Percentiles rank a stretch among this genome's conserved stretches.
Conservation (phyloP, 176 grass and related monocot species). For the Lolium multiflorum region DNA sequence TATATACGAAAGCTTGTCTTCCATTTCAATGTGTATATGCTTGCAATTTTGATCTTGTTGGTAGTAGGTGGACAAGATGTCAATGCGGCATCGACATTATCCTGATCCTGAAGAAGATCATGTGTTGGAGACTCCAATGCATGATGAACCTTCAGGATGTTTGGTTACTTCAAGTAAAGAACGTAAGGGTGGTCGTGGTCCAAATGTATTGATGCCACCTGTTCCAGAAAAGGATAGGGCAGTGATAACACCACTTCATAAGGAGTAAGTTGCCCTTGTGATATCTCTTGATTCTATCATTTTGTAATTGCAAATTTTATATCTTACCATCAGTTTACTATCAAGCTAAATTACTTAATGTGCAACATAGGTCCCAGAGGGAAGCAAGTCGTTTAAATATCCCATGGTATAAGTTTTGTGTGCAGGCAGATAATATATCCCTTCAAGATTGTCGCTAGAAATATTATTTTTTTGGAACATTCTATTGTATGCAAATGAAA, state of each 20-base stretch:
- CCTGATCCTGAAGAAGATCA: neutral
- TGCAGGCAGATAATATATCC: too few species aligned
- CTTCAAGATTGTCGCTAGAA: too few species aligned
- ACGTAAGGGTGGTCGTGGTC: neutral
- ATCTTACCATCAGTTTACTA: neutral
- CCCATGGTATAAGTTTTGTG: too few species aligned
- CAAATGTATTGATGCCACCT: neutral
- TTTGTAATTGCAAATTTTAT: neutral
- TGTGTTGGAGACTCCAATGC: neutral
- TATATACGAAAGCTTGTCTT: neutral
- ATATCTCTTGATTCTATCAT: neutral
- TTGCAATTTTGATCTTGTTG: neutral
- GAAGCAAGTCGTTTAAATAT: too few species aligned
- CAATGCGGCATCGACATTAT: neutral
- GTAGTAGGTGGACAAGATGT: neutral
- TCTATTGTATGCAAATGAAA: neutral
- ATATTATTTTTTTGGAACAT: neutral
- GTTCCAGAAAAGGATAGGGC: neutral
- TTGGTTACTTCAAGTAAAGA: neutral
- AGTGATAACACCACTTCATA: neutral
- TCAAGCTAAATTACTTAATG: neutral
- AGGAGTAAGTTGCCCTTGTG: neutral
- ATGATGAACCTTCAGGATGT: neutral
- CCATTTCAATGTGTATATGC: neutral
- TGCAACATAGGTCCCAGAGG: too few species aligned